Evolutionary conservation across 1,284 basidiomycete genomes (phyloP).

Genomic region (Trichosporon coremiiforme): DNA sequence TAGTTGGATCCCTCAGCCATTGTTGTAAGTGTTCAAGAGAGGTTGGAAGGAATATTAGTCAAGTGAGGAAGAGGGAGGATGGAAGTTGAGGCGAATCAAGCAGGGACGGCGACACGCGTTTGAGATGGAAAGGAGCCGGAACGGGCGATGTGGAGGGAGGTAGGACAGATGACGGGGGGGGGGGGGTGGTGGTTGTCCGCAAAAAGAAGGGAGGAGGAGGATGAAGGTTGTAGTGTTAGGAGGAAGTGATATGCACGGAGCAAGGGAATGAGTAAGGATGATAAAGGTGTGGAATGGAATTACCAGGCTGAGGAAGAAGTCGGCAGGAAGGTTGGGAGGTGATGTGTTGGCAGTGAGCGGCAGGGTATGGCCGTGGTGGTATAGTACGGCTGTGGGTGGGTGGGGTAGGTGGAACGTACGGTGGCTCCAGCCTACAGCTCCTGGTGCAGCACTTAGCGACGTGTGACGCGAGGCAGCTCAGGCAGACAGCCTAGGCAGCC

Average conservation of each 20-base stretch:
- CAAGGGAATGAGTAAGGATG: neutral
- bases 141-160: conserved; percentile 4
- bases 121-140: conserved; percentile 5
- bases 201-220: neutral
- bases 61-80: conserved; percentile 13
- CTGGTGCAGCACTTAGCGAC: neutral
- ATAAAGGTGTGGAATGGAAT: neutral
- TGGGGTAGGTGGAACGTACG: conserved; percentile 4
- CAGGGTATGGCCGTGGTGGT: no score
- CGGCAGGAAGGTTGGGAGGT: neutral
- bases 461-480: neutral
- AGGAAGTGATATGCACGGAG: conserved; percentile 13
- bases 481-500: neutral
- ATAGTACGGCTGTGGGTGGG: neutral
- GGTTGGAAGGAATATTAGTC: neutral
- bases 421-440: neutral
- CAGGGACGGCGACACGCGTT: conserved; percentile 17
- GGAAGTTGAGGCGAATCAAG: conserved; percentile 7
- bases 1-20: conserved; percentile 91
- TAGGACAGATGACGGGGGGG: neutral
- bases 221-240: neutral
- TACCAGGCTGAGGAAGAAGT: neutral
- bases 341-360: conserved; percentile 17
- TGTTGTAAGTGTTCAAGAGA: conserved; percentile 7
- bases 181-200: neutral